Evolutionary conservation across 2,329 filamentous ascomycete species (phyloP).

Genomic region (Polytolypa hystricis): DNA sequence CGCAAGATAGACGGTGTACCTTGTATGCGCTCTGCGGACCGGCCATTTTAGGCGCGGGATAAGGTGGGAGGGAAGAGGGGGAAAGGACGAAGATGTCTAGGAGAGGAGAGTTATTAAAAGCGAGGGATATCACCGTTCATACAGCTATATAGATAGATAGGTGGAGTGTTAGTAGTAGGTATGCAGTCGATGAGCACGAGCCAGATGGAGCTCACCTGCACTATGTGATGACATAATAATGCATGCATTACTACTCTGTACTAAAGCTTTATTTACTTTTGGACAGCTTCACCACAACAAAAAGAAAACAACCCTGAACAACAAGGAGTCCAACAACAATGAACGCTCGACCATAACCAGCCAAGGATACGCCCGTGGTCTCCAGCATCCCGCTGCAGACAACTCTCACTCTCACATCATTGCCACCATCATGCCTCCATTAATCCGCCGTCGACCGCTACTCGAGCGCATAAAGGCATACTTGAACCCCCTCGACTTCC

Average conservation of each 20-base stretch:
- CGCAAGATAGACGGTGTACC: conserved; percentile 18
- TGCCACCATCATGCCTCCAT: conserved; percentile 62
- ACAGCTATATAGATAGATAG: neutral
- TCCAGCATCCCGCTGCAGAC: neutral
- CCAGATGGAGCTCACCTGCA: neutral
- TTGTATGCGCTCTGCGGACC: conserved; percentile 49
- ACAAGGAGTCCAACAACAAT: neutral
- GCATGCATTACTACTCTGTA: neutral
- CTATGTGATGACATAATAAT: conserved; percentile 3
- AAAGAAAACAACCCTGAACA: too few species aligned
- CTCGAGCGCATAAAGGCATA: conserved; percentile 67
- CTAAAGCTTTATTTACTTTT: neutral
- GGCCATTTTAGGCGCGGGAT: conserved; percentile 39
- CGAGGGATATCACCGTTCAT: neutral
- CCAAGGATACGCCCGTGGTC: neutral
- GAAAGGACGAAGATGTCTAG: neutral
- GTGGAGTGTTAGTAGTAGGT: too few species aligned
- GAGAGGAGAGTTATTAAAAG: neutral
- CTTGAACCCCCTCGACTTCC: conserved; percentile 78
- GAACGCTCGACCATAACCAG: too few species aligned
- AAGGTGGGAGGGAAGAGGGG: neutral
- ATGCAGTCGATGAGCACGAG: too few species aligned
- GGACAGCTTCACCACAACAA: neutral
- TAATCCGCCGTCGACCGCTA: conserved; percentile 72
- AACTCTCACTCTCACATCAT: conserved; percentile 12